Base-by-base conservation (phyloP, 345 rosid genomes). In the Sonneratia caseolaris region DNA sequence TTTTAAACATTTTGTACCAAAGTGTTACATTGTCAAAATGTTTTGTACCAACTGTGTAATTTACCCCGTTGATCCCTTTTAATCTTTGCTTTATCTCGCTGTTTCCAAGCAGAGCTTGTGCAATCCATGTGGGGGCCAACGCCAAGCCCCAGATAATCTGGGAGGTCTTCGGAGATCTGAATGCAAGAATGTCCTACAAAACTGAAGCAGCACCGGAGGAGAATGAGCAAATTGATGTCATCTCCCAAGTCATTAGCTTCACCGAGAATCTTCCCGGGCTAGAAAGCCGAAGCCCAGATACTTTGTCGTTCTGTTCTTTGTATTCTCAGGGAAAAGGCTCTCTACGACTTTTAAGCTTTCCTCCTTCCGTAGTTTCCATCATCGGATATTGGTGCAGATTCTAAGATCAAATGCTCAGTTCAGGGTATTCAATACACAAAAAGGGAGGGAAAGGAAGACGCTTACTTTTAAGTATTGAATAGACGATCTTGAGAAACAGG, bases 171-270 rank as follows among this genome's bases (percentile, higher is more conserved):
- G 80, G 32, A 0, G 24, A 40, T 16, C 77, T 2, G 49, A 27
- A 27, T 27, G 32, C 32, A 77, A 1, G 86, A 82, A 71, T 66
- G 68, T 47, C 75, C 81, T 43, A 80, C 55, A 51, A 24, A 69
- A 70, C 75, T 84, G 0, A 86, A 83, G 81, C 85, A 84, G 71
- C 73, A 78, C 11, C 85, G 73, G 72, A 70, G 86, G 75, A 83
- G 79, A 71, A 86, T 83, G 84, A 82, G 73, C 75, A 62, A 75
- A 36, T 37, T 70, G 4, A 49, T 71, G 56, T 72, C 84, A 24
- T 72, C 86, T 64, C 73, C 83, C 7, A 74, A 75, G 69, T 78
- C 83, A 5, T 77, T 85, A 18, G 73, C 80, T 11, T 64, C 80
- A 1, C 68, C 78, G 13, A 79, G 71, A 75, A 0, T 71, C 83